These are phyloP conservation scores for Diaporthe sp. DNA, from an alignment of 2,329 filamentous ascomycete genomes.

Conservation along the genomic window DNA sequence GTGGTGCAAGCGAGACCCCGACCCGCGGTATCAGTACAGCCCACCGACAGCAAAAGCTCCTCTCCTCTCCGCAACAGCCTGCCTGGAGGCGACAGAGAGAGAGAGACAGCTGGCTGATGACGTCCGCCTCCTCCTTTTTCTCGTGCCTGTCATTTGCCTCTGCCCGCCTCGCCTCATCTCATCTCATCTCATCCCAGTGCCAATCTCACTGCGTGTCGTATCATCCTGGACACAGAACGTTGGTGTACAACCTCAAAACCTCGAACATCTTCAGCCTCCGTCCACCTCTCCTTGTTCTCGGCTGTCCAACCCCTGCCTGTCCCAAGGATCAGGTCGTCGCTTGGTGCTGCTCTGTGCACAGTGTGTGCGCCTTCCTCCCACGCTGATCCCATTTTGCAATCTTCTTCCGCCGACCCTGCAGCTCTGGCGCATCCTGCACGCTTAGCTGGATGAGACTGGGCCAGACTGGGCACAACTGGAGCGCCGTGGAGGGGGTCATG, in stretches of 20 bases:
- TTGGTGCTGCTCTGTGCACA: constrained; percentile 14
- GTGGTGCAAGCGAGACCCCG: background rate
- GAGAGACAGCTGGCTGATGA: background rate
- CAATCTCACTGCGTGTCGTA: background rate
- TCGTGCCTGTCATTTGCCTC: constrained; percentile 18
- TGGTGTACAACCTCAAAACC: constrained; percentile 15
- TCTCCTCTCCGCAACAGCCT: background rate
- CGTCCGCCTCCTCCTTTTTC: constrained; percentile 1
- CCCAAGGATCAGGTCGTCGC: constrained; percentile 21
- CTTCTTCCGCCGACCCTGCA: background rate
- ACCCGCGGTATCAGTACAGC: background rate
- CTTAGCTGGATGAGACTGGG: background rate
- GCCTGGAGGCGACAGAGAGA: background rate
- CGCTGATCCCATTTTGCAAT: constrained; percentile 14
- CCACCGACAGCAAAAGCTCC: background rate
- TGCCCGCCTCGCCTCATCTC: background rate
- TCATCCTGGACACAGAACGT: constrained; percentile 10
- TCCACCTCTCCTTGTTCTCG: constrained; percentile 1
- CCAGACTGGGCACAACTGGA: background rate
- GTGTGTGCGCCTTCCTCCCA: constrained; percentile 4
- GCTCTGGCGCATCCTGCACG: constrained; percentile 11
- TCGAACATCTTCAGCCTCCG: constrained; percentile 22
- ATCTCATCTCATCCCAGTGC: background rate
- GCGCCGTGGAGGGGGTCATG: background rate
- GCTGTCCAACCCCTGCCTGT: constrained; percentile 13